Percentiles rank a stretch among this genome's conserved stretches.
These are phyloP conservation scores for Tulasnella sp. DNA, from an alignment of 768 basidiomycete genomes.

Conservation along the genomic window DNA sequence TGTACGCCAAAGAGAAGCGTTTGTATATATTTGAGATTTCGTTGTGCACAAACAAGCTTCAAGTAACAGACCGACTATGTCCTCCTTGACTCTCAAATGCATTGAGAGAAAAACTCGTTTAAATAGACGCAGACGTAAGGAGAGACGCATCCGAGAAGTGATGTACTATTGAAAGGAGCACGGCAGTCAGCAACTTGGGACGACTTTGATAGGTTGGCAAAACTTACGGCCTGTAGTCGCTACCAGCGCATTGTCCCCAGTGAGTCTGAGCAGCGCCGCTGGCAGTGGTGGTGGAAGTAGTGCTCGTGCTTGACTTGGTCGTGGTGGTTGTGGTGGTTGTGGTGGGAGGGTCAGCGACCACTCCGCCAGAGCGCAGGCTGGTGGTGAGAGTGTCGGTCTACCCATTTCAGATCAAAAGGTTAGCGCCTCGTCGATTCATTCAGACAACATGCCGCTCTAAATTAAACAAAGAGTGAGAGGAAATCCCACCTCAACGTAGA, in stretches of 20 bases:
- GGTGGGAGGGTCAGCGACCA: background rate
- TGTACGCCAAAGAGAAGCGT: background rate
- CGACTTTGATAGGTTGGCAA: no score
- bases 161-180: constrained; percentile 20
- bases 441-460: no score
- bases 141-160: constrained; percentile 20
- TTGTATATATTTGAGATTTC: background rate
- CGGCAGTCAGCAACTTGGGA: background rate
- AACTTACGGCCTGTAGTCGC: background rate
- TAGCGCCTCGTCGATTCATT: no score
- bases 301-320: constrained; percentile 29
- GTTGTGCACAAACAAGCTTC: background rate
- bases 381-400: background rate
- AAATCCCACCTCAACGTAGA: constrained; percentile 49
- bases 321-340: constrained; percentile 55
- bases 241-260: background rate
- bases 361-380: background rate
- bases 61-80: background rate
- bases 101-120: constrained; percentile 12
- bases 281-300: constrained; percentile 21
- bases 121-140: constrained; percentile 14
- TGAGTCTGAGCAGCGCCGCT: background rate
- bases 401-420: no score
- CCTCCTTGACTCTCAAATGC: background rate
- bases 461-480: no score